Evolutionary conservation across 352 stramenopile genomes (phyloP).

Genomic region (Phytopythium ostracodes): DNA sequence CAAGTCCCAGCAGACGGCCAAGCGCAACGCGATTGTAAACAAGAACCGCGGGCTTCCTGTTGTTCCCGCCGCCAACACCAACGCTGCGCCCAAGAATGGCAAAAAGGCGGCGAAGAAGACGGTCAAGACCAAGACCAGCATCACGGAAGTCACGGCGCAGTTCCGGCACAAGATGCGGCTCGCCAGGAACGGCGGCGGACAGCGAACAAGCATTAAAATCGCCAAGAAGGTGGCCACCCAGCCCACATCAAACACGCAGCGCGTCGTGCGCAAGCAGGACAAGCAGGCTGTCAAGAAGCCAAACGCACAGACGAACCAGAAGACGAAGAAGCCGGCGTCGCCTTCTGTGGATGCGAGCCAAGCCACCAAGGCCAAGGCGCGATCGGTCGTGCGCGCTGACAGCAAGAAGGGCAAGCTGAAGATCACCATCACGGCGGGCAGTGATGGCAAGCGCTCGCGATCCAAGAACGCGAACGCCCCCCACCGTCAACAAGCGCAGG

Average conservation of each 20-base stretch:
- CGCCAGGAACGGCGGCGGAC: slow-evolving; percentile 9
- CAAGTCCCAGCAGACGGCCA: slow-evolving; percentile 19
- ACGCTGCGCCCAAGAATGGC: slow-evolving; percentile 3
- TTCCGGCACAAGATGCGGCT: slow-evolving; percentile 18
- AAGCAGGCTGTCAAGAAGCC: neutral
- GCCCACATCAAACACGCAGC: neutral
- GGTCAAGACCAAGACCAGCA: slow-evolving; percentile 33
- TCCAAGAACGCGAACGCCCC: slow-evolving; percentile 8
- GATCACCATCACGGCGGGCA: slow-evolving; percentile 26
- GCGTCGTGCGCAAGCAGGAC: slow-evolving; percentile 2
- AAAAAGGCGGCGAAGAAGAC: slow-evolving; percentile 7
- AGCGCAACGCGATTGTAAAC: slow-evolving; percentile 37
- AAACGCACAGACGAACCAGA: neutral
- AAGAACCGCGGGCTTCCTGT: slow-evolving; percentile 39
- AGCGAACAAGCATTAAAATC: slow-evolving; percentile 3
- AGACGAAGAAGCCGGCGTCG: neutral
- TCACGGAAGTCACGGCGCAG: slow-evolving; percentile 23
- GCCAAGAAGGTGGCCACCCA: neutral
- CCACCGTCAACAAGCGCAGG: slow-evolving; percentile 10
- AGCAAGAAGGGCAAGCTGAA: slow-evolving; percentile 33
- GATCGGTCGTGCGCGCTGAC: slow-evolving; percentile 25
- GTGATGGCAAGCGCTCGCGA: neutral
- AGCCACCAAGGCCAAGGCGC: slow-evolving; percentile 1
- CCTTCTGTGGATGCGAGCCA: slow-evolving; percentile 1
- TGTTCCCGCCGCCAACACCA: slow-evolving; percentile 2